A percentile compares a stretch with the other conserved stretches of the same genome.
Evolutionary conservation across 208 protist genomes (phyloP).

Genomic region (Trypanosoma brucei): DNA sequence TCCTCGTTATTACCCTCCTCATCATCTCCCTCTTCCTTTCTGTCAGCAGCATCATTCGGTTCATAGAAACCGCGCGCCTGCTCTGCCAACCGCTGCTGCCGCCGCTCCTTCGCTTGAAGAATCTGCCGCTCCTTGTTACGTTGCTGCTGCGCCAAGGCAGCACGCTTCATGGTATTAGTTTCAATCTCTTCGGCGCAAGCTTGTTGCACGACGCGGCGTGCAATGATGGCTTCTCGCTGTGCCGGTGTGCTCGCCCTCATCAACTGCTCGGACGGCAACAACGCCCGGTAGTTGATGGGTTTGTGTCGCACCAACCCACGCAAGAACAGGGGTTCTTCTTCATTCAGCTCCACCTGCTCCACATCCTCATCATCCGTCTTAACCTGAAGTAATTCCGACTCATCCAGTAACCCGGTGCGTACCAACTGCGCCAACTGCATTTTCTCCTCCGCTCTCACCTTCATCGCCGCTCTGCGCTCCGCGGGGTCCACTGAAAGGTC

Average conservation of each 20-base stretch:
- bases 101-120: constrained; percentile 36
- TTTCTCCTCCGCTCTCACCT: constrained; percentile 81
- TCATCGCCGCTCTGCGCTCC: constrained; percentile 63
- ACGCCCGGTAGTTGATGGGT: constrained; percentile 76
- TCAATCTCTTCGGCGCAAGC: constrained; percentile 36
- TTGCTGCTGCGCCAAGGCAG: constrained; percentile 66
- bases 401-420: constrained; percentile 75
- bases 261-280: constrained; percentile 77
- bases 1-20: constrained; percentile 1
- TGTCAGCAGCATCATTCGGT: constrained; percentile 2
- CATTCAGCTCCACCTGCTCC: constrained; percentile 79
- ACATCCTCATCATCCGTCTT: constrained; percentile 64
- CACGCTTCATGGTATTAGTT: constrained; percentile 74
- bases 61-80: not conserved
- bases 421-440: constrained; percentile 85
- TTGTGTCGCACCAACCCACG: constrained; percentile 55
- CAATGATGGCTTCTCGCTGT: constrained; percentile 75
- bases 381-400: constrained; percentile 69
- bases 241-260: constrained; percentile 67
- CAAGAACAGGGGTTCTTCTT: constrained; percentile 78
- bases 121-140: constrained; percentile 80
- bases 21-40: constrained; percentile 3
- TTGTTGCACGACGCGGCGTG: constrained; percentile 53
- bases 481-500: constrained; percentile 36
- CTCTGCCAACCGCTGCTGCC: constrained; percentile 16